A percentile compares a stretch with the other conserved stretches of the same genome.
Conservation (phyloP, 2,329 filamentous ascomycete species). For the Colletotrichum tropicicola region DNA sequence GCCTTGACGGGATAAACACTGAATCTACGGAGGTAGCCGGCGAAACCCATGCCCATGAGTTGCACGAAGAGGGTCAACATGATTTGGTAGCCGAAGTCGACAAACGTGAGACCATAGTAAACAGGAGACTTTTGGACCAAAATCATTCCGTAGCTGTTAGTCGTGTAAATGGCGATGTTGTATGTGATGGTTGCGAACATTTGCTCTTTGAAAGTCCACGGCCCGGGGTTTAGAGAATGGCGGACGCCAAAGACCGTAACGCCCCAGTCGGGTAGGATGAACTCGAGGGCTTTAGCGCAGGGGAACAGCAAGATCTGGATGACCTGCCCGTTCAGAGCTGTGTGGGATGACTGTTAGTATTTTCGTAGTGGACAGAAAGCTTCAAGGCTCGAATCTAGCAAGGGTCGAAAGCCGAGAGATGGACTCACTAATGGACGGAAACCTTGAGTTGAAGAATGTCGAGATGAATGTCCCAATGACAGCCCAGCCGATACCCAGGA, state of each 20-base stretch:
- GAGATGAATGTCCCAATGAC: slow-evolving; percentile 49
- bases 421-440: slow-evolving; percentile 46
- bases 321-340: slow-evolving; percentile 43
- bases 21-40: slow-evolving; percentile 48
- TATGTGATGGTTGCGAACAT: slow-evolving; percentile 51
- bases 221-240: slow-evolving; percentile 49
- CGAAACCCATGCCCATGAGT: slow-evolving; percentile 53
- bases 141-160: slow-evolving; percentile 45
- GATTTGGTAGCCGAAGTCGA: slow-evolving; percentile 50
- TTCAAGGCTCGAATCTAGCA: no score
- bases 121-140: slow-evolving; percentile 43
- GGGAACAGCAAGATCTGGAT: slow-evolving; percentile 58
- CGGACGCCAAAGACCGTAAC: slow-evolving; percentile 46
- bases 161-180: slow-evolving; percentile 45
- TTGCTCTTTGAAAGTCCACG: slow-evolving; percentile 53
- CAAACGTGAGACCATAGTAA: slow-evolving; percentile 51
- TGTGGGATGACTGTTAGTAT: no score
- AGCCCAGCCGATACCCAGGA: slow-evolving; percentile 50
- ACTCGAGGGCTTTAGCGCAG: slow-evolving; percentile 53
- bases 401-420: no score
- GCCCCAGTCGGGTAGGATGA: slow-evolving; percentile 53
- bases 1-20: slow-evolving; percentile 44
- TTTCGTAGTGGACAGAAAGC: no score
- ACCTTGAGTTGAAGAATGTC: slow-evolving; percentile 51
- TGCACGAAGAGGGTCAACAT: slow-evolving; percentile 49